Percentiles rank a stretch among this genome's conserved stretches.
These are phyloP conservation scores for Osmanthus fragrans DNA, from an alignment of 257 asterid genomes.

Conservation along the genomic window DNA sequence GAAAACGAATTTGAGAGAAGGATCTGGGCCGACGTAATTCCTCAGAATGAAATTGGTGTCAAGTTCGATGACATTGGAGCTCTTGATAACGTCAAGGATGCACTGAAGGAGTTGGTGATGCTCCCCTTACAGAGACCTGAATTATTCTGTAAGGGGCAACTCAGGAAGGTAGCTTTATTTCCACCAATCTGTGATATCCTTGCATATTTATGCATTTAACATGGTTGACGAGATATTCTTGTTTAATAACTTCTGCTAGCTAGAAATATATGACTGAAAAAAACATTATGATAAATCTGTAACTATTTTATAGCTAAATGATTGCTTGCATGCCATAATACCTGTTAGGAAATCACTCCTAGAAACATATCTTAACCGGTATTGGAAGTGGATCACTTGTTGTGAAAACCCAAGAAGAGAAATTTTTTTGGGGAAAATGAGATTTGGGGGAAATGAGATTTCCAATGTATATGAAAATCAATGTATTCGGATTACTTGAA, in stretches of 20 bases:
- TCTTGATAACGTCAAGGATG: slow-evolving; percentile 33
- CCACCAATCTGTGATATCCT: not conserved
- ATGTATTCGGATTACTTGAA: no score
- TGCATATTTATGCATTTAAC: not conserved
- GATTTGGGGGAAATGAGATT: no score
- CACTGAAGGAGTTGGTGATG: slow-evolving; percentile 40
- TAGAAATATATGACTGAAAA: not conserved
- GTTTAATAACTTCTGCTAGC: not conserved
- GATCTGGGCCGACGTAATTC: slow-evolving; percentile 31
- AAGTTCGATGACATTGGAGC: slow-evolving; percentile 44
- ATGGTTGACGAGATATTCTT: no score
- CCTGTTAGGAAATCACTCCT: no score
- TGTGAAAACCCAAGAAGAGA: no score
- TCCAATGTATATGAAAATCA: no score
- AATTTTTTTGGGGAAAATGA: no score
- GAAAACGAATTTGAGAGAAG: slow-evolving; percentile 38
- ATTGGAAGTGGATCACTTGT: no score
- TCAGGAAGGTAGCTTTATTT: slow-evolving; percentile 21
- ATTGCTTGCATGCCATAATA: not conserved
- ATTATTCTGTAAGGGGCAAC: slow-evolving; percentile 37
- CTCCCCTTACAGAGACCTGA: slow-evolving; percentile 46
- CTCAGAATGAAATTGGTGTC: slow-evolving; percentile 27
- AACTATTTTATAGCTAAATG: not conserved
- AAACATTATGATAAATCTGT: not conserved
- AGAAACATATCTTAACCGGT: no score